Conservation (phyloP, 1,284 basidiomycete species). For the Tylopilus sp. region DNA sequence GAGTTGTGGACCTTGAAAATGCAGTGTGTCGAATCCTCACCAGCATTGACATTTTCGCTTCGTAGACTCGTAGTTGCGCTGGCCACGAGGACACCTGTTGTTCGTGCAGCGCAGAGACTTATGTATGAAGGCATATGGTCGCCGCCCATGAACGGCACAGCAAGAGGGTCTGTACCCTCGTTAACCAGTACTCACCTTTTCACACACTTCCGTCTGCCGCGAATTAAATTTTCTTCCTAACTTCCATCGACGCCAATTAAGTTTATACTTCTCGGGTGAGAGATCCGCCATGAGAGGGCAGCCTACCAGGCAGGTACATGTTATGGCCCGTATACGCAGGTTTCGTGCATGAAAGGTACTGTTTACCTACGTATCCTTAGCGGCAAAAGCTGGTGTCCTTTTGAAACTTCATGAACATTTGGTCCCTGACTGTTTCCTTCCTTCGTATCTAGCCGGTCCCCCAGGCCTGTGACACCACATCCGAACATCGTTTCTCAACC, state of each 20-base stretch:
- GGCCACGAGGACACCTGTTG: constrained; percentile 26
- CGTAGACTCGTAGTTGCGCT: constrained; percentile 11
- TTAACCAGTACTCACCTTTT: constrained; percentile 11
- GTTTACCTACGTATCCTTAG: constrained; percentile 9
- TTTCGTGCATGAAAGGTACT: background rate
- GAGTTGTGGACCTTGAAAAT: constrained; percentile 13
- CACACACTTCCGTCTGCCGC: constrained; percentile 8
- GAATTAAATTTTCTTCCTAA: constrained; percentile 20
- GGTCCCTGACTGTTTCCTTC: constrained; percentile 12
- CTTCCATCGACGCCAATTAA: constrained; percentile 13
- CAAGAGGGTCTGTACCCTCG: constrained; percentile 21
- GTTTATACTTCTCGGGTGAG: background rate
- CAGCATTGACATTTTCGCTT: constrained; percentile 25
- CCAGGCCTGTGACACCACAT: constrained; percentile 3
- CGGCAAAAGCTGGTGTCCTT: constrained; percentile 8
- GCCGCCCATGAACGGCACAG: constrained; percentile 20
- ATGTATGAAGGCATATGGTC: constrained; percentile 21
- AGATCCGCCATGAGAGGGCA: background rate
- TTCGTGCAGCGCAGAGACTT: constrained; percentile 18
- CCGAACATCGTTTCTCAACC: background rate
- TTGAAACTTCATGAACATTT: background rate
- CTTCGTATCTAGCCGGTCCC: background rate
- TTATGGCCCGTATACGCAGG: constrained; percentile 5
- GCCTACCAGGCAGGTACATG: background rate
- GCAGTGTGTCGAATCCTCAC: constrained; percentile 21